Evolutionary conservation across 2,329 filamentous ascomycete genomes (phyloP), one percentile per base, ranked within the genome.

Genomic region (Clarireedia homoeocarpa): DNA sequence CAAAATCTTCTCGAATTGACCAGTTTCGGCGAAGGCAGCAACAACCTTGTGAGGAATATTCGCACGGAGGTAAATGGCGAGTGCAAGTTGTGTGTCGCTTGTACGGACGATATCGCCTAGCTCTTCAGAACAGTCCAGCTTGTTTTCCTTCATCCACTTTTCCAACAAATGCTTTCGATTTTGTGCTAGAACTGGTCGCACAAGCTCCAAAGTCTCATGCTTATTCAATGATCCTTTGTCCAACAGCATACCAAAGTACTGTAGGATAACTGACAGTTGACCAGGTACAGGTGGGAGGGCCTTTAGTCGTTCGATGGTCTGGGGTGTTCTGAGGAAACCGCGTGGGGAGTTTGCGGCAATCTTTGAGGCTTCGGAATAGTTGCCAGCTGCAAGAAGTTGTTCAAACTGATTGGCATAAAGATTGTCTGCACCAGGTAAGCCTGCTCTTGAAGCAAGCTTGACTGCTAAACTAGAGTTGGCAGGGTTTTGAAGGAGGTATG

Each of bases 281-380:
- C 90, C 89, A 36, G 85, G 85, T 64, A 88, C 83, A 59, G 85
- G 82, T 14, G 90, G 89, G 15, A 95, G 79, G 55, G 82, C 83
- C 82, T 97, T 97, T 77, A 99, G 95, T 65, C 88, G 86, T 74
- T 96, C 91, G 70, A 99, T 97, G 6, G 94, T 99, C 68, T 96
- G 89, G 23, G 89, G 81, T 2, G 92, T 97, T 63, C 94, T 89
- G 55, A 99, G 79, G 77, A 99, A 99, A 48, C 94, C 94, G 58
- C 92, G 85, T 3, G 94, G 94, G 2, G 94, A 99, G 77, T 95
- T 96, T 51, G 94, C 95, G 46, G 94, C 95, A 65, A 96, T 87
- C 79, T 95, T 96, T 51, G 94, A 94, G 58, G 94, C 94, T 68
- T 94, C 90, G 53, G 84, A 77, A 71, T 89, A 97, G 69, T 89